These are phyloP conservation scores for Rosa persica DNA, from an alignment of 306 rosid genomes.

Conservation along the genomic window DNA sequence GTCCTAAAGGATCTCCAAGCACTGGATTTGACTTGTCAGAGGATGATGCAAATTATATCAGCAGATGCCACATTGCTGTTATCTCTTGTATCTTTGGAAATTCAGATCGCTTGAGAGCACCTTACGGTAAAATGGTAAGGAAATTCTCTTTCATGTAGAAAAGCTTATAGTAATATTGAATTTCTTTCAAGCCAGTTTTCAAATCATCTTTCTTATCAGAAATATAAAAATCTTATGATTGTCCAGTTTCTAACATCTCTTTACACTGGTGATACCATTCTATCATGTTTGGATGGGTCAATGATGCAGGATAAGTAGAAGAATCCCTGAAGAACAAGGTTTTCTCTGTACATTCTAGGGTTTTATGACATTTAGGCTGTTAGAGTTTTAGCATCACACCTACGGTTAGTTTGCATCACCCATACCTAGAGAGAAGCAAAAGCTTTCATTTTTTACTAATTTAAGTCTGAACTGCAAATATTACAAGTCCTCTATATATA, in stretches of 20 bases:
- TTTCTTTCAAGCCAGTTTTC: conserved; percentile 8
- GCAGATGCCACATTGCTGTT: conserved; percentile 97
- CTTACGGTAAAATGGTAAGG: conserved; percentile 75
- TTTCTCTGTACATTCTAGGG: neutral
- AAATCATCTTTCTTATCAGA: conserved; percentile 4
- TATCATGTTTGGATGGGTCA: neutral
- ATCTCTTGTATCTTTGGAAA: conserved; percentile 94
- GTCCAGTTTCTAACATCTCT: neutral
- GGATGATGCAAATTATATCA: conserved; percentile 80
- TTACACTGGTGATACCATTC: neutral
- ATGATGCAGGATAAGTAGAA: neutral
- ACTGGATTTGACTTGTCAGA: conserved; percentile 96
- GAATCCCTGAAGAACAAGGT: neutral
- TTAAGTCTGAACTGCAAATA: neutral
- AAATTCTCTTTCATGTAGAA: neutral
- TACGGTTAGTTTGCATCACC: neutral
- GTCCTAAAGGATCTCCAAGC: conserved; percentile 72
- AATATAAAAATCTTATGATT: neutral
- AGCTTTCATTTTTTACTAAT: too few relatives aligned
- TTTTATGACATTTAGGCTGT: neutral
- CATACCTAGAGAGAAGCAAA: too few relatives aligned
- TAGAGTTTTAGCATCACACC: neutral
- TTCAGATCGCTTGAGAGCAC: conserved; percentile 87
- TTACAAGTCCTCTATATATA: neutral
- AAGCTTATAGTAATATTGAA: neutral